Percentiles rank a stretch among this genome's conserved stretches.
phyloP scores from a whole-genome alignment of 441 rosid species.

The Adansonia madagascariensis region DNA sequence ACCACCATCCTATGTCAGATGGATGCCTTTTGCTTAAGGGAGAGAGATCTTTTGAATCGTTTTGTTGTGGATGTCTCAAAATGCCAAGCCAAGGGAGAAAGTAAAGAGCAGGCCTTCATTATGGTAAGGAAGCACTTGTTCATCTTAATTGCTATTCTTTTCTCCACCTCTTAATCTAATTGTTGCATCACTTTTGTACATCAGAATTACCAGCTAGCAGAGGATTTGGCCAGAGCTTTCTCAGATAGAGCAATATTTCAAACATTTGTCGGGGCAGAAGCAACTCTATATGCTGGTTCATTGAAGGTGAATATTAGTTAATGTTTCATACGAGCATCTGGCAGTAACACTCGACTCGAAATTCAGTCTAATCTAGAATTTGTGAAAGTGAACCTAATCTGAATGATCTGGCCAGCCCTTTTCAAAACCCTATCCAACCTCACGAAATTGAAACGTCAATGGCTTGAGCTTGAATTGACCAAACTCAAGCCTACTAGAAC shows the following conservation, averaged over 20 bases:
- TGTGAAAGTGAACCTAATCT: neutral
- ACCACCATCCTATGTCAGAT: conserved; percentile 43
- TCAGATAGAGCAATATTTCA: conserved; percentile 72
- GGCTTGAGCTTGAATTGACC: neutral
- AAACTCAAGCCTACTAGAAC: neutral
- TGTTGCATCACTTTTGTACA: conserved; percentile 15
- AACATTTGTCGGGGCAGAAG: conserved; percentile 62
- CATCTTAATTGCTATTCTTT: neutral
- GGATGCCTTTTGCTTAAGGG: conserved; percentile 72
- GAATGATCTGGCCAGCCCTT: neutral
- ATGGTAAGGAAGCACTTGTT: conserved; percentile 45
- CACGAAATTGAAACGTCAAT: neutral
- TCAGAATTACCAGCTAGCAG: conserved; percentile 81
- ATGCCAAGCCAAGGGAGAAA: conserved; percentile 64
- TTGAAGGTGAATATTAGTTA: conserved; percentile 55
- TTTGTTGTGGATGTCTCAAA: conserved; percentile 69
- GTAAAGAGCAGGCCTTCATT: conserved; percentile 61
- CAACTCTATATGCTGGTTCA: conserved; percentile 48
- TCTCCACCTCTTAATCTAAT: conserved; percentile 24
- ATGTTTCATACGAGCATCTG: neutral
- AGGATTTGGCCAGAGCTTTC: conserved; percentile 89
- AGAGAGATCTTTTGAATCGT: conserved; percentile 74
- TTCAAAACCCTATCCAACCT: neutral
- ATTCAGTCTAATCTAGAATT: neutral
- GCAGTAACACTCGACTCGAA: neutral